phyloP scores from a whole-genome alignment of 768 basidiomycete genomes.

The Leccinellum albellum region DNA sequence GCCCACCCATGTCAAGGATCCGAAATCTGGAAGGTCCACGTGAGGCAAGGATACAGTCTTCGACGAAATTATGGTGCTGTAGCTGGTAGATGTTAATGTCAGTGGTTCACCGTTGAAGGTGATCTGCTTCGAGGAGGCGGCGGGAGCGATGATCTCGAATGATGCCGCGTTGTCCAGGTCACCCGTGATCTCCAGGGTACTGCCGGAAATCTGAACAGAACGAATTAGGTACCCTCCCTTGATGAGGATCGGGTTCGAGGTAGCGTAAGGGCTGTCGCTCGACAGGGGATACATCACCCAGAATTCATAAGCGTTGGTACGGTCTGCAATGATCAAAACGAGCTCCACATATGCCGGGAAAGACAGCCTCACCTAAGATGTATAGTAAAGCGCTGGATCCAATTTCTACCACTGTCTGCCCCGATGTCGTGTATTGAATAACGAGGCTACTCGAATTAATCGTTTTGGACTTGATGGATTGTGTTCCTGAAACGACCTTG shows the following conservation, averaged over 20 bases:
- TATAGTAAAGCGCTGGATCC: conserved; percentile 40
- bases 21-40: conserved; percentile 20
- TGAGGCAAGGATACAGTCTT: conserved; percentile 11
- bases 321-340: conserved; percentile 33
- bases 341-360: background rate
- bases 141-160: conserved; percentile 48
- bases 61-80: conserved; percentile 38
- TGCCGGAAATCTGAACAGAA: conserved; percentile 33
- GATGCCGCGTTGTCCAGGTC: conserved; percentile 41
- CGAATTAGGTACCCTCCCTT: conserved; percentile 49
- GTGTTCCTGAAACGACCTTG: conserved; percentile 19
- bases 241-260: conserved; percentile 42
- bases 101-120: conserved; percentile 43
- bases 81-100: conserved; percentile 33
- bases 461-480: conserved; percentile 35
- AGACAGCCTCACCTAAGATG: conserved; percentile 37
- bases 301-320: conserved; percentile 46
- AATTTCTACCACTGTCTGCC: conserved; percentile 45
- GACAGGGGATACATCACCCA: conserved; percentile 43
- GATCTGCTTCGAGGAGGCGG: conserved; percentile 34
- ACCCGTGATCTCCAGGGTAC: conserved; percentile 40
- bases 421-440: conserved; percentile 44
- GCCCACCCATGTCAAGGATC: conserved; percentile 17
- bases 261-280: conserved; percentile 30
- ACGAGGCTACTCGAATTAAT: conserved; percentile 36